These are phyloP conservation scores for Paraglomus occultum DNA, from an alignment of 192 early-diverging fungal species.

Conservation along the genomic window DNA sequence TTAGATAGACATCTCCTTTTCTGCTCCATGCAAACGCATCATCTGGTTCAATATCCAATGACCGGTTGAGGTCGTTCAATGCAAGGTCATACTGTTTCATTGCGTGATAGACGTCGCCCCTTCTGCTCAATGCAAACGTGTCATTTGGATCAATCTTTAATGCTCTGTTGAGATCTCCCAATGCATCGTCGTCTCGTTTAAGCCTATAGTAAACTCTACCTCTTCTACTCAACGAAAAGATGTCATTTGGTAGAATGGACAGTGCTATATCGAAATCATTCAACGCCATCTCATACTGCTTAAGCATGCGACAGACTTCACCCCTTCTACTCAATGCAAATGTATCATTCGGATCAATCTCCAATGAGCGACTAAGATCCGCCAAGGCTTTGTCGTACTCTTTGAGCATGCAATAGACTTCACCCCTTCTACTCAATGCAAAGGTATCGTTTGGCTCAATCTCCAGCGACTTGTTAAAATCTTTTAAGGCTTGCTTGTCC, in stretches of 20 bases:
- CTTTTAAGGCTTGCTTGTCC: neutral
- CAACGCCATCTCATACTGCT: constrained; percentile 1
- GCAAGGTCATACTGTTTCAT: neutral
- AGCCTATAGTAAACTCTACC: constrained; percentile 13
- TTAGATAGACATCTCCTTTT: constrained; percentile 11
- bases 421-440: constrained; percentile 9
- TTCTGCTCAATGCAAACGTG: constrained; percentile 9
- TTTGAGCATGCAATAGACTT: constrained; percentile 8
- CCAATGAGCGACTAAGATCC: neutral
- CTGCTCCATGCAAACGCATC: constrained; percentile 11
- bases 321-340: neutral
- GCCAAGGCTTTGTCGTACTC: neutral
- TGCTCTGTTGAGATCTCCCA: constrained; percentile 1
- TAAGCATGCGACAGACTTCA: neutral
- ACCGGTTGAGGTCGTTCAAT: neutral
- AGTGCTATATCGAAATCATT: constrained; percentile 8
- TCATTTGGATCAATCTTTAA: constrained; percentile 18
- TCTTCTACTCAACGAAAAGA: neutral
- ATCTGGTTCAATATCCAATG: neutral
- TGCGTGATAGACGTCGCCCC: constrained; percentile 11
- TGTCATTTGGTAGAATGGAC: neutral
- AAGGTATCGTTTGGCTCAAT: constrained; percentile 10
- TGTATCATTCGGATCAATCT: neutral
- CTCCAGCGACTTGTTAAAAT: constrained; percentile 6
- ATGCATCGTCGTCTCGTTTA: neutral